Evolutionary conservation across 306 rosid genomes (phyloP).

Genomic region (Lathyrus tuberosus): DNA sequence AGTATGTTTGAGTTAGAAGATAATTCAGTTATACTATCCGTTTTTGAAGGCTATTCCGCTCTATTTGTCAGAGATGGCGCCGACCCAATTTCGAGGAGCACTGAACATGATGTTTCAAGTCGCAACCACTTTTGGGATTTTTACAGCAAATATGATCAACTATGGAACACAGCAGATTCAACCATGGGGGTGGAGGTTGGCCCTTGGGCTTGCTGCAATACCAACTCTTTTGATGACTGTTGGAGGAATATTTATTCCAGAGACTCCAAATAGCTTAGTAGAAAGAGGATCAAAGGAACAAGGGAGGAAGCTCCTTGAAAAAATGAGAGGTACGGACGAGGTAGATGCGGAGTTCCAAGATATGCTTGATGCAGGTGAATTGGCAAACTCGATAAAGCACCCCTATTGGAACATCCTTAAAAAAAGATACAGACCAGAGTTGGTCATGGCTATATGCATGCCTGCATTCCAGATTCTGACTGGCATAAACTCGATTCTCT

Average conservation of each 20-base stretch:
- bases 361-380: slow-evolving; percentile 77
- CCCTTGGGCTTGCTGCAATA: slow-evolving; percentile 75
- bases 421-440: slow-evolving; percentile 67
- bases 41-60: slow-evolving; percentile 85
- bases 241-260: slow-evolving; percentile 83
- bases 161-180: slow-evolving; percentile 72
- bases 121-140: slow-evolving; percentile 88
- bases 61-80: slow-evolving; percentile 94
- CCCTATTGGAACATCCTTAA: slow-evolving; percentile 77
- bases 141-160: slow-evolving; percentile 88
- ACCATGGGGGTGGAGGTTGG: slow-evolving; percentile 95
- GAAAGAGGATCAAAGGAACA: slow-evolving; percentile 62
- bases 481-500: slow-evolving; percentile 82
- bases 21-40: slow-evolving; percentile 27
- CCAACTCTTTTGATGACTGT: slow-evolving; percentile 80
- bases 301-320: slow-evolving; percentile 69
- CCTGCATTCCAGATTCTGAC: slow-evolving; percentile 91
- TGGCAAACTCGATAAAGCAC: slow-evolving; percentile 64
- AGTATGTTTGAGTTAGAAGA: slow-evolving; percentile 31
- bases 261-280: slow-evolving; percentile 84
- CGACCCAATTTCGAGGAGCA: slow-evolving; percentile 88
- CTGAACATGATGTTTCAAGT: slow-evolving; percentile 95
- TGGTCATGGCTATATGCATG: slow-evolving; percentile 86
- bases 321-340: slow-evolving; percentile 68
- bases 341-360: slow-evolving; percentile 87